These are phyloP conservation scores for Seminavis robusta DNA, from an alignment of 108 stramenopile species.

Conservation along the genomic window DNA sequence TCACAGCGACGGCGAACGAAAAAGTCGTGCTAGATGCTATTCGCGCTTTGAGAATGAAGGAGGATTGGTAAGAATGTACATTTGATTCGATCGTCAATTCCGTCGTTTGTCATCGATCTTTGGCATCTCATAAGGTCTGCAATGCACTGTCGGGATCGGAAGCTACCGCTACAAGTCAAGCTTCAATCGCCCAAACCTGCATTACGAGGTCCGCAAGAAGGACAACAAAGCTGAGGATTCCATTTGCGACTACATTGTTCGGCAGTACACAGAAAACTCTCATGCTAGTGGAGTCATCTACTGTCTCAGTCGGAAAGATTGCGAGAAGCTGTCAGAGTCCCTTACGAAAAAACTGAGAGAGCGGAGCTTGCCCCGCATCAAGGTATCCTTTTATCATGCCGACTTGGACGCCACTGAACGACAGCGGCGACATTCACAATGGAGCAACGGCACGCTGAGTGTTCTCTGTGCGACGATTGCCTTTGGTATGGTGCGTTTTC, in stretches of 20 bases:
- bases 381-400: conserved; percentile 94
- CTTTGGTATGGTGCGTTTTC: conserved; percentile 38
- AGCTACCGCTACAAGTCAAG: conserved; percentile 68
- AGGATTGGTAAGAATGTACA: too few relatives aligned
- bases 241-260: conserved; percentile 81
- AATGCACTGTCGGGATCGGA: too few relatives aligned
- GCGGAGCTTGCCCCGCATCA: conserved; percentile 48
- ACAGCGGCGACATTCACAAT: conserved; percentile 79
- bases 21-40: conserved; percentile 91
- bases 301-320: conserved; percentile 94
- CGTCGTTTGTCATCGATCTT: too few relatives aligned
- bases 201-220: conserved; percentile 92
- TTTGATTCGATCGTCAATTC: too few relatives aligned
- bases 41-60: conserved; percentile 73
- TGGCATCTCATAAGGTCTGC: too few relatives aligned
- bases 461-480: conserved; percentile 91
- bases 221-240: conserved; percentile 67
- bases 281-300: conserved; percentile 93
- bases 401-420: conserved; percentile 79
- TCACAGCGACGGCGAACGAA: conserved; percentile 98
- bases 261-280: too few relatives aligned
- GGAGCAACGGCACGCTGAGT: conserved; percentile 83
- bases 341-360: conserved; percentile 59
- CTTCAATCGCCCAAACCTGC: conserved; percentile 96
- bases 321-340: conserved; percentile 78